Evolutionary conservation across 116 monocot genomes (phyloP).

Genomic region (Trichopus zeylanicus): DNA sequence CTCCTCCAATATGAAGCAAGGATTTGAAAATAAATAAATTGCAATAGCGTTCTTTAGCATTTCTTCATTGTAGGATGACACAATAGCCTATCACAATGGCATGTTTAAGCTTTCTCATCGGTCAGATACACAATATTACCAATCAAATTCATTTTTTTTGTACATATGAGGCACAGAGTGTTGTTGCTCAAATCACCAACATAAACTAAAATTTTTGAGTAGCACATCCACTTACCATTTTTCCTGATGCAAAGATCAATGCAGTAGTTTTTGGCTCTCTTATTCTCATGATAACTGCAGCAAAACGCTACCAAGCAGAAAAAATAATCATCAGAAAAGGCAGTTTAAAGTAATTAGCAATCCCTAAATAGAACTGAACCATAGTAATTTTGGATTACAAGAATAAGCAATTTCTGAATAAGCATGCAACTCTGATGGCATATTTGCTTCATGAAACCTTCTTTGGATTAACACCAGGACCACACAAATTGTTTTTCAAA

Average conservation of each 20-base stretch:
- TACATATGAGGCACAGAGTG: neutral
- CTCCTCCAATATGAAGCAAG: no score
- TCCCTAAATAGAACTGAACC: no score
- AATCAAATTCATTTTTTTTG: neutral
- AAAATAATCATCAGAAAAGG: neutral
- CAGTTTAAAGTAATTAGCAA: neutral
- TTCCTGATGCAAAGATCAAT: slow-evolving; percentile 64
- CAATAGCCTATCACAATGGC: no score
- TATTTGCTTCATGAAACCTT: no score
- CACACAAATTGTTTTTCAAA: no score
- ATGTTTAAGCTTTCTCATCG: no score
- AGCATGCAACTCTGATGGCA: neutral
- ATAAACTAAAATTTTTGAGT: neutral
- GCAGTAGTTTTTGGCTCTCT: slow-evolving; percentile 82
- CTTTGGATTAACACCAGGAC: no score
- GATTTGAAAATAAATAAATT: no score
- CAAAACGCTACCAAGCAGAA: slow-evolving; percentile 51
- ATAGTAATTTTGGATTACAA: no score
- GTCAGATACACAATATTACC: neutral
- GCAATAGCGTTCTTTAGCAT: no score
- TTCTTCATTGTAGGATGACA: no score
- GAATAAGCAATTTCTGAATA: neutral
- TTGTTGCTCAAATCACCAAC: neutral
- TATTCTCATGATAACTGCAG: slow-evolving; percentile 85
- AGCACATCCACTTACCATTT: slow-evolving; percentile 41